A percentile compares a stretch with the other conserved stretches of the same genome.
These are phyloP conservation scores for Pseudocercospora crystallina DNA, from an alignment of 2,329 filamentous ascomycete species.

Conservation along the genomic window DNA sequence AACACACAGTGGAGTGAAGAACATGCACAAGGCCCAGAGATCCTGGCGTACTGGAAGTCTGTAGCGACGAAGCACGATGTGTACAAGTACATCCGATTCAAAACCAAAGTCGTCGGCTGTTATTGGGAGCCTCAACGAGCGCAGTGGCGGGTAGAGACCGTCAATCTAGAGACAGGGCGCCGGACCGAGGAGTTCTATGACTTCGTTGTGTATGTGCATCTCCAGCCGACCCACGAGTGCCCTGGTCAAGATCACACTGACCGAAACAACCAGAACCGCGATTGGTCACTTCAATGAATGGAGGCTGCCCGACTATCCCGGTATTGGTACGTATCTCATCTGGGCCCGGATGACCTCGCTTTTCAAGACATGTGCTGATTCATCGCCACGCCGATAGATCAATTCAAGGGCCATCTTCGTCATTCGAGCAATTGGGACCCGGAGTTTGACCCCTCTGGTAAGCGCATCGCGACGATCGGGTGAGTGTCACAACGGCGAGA, in stretches of 20 bases:
- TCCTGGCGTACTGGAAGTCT: slow-evolving; percentile 64
- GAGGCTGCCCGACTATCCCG: slow-evolving; percentile 60
- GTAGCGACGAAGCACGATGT: slow-evolving; percentile 65
- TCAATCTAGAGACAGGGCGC: slow-evolving; percentile 32
- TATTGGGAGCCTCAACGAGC: slow-evolving; percentile 55
- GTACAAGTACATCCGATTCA: slow-evolving; percentile 57
- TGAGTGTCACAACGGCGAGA: background rate
- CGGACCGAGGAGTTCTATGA: slow-evolving; percentile 52
- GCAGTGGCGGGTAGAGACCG: slow-evolving; percentile 60
- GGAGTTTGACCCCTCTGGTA: slow-evolving; percentile 35
- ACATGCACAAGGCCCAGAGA: slow-evolving; percentile 66
- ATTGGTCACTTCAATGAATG: slow-evolving; percentile 67
- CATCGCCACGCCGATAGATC: slow-evolving; percentile 41
- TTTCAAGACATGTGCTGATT: no score
- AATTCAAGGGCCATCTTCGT: slow-evolving; percentile 38
- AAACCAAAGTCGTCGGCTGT: slow-evolving; percentile 56
- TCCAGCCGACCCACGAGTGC: no score
- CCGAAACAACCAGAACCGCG: slow-evolving; percentile 43
- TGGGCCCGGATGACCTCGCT: background rate
- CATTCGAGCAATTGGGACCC: slow-evolving; percentile 43
- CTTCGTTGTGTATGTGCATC: slow-evolving; percentile 49
- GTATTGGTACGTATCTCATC: slow-evolving; percentile 21
- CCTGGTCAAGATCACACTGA: no score
- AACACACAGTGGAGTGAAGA: slow-evolving; percentile 69
- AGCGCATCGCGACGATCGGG: slow-evolving; percentile 44